These are phyloP conservation scores for Vaccinium myrtillus DNA, from an alignment of 148 eudicot species.

Conservation along the genomic window DNA sequence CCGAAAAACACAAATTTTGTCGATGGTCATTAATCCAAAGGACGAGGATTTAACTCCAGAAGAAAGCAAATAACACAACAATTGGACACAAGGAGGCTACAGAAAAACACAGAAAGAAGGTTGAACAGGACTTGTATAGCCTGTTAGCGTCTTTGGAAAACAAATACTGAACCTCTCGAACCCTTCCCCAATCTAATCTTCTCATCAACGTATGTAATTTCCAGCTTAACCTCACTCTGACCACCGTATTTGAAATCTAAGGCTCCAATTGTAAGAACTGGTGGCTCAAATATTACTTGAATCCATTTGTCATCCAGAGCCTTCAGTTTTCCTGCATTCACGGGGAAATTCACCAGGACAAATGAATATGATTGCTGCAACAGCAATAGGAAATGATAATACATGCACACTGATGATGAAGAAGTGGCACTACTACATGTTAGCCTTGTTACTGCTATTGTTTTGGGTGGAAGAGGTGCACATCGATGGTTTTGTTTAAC, in stretches of 20 bases:
- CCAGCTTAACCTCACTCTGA: conserved; percentile 85
- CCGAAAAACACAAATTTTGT: neutral
- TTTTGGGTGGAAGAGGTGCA: neutral
- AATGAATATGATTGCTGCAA: neutral
- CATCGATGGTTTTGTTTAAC: neutral
- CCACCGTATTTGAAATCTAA: conserved; percentile 77
- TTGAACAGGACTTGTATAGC: neutral
- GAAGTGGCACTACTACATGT: neutral
- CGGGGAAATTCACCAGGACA: neutral
- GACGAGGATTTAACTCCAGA: neutral
- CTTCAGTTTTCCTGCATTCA: conserved; percentile 67
- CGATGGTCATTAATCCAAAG: neutral
- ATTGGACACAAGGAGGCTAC: neutral
- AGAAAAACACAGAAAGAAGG: neutral
- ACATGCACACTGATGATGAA: neutral
- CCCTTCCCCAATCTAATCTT: conserved; percentile 88
- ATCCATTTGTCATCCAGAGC: conserved; percentile 88
- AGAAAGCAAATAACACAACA: neutral
- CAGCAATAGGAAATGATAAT: neutral
- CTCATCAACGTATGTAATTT: conserved; percentile 87
- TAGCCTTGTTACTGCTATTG: neutral
- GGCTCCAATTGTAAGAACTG: conserved; percentile 70
- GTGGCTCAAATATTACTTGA: conserved; percentile 88
- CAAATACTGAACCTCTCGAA: conserved; percentile 94
- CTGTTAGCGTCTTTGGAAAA: conserved; percentile 60